Evolutionary conservation across 164 flowering plant species (phyloP).

Genomic region (Platanus orientalis): DNA sequence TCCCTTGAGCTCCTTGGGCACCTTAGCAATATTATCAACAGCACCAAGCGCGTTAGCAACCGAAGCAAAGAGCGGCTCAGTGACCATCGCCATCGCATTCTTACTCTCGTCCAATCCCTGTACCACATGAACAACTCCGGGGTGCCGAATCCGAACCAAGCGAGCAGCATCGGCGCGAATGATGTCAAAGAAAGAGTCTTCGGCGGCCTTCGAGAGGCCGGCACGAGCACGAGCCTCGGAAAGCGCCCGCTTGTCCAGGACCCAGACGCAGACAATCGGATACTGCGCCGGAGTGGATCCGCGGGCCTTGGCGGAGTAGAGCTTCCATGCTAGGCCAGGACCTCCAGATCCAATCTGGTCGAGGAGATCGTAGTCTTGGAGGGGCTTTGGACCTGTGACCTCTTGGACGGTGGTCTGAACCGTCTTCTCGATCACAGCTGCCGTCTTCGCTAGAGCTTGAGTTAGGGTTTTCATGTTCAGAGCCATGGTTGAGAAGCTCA

Average conservation of each 20-base stretch:
- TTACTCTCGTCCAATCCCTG: constrained; percentile 93
- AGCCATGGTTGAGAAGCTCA: constrained; percentile 49
- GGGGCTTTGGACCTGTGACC: constrained; percentile 84
- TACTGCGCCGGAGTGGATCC: constrained; percentile 57
- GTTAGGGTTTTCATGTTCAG: too few species aligned
- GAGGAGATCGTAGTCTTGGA: constrained; percentile 82
- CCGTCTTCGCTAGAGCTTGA: constrained; percentile 91
- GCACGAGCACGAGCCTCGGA: constrained; percentile 70
- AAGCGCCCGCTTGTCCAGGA: constrained; percentile 70
- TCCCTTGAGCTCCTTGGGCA: constrained; percentile 86
- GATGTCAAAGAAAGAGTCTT: constrained; percentile 75
- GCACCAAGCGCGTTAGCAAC: constrained; percentile 76
- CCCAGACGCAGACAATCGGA: constrained; percentile 86
- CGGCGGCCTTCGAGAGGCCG: constrained; percentile 75
- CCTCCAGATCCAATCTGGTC: constrained; percentile 98
- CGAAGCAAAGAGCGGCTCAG: constrained; percentile 92
- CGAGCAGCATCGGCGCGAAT: constrained; percentile 73
- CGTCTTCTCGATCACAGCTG: constrained; percentile 96
- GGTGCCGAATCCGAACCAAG: constrained; percentile 83
- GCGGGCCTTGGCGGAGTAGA: constrained; percentile 72
- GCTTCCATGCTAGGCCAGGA: constrained; percentile 85
- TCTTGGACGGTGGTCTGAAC: constrained; percentile 94
- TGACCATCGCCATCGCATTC: constrained; percentile 95
- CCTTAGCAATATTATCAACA: constrained; percentile 54
- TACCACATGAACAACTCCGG: constrained; percentile 93